phyloP scores from a whole-genome alignment of 2,329 filamentous ascomycete genomes.

The Didymella pomorum region DNA sequence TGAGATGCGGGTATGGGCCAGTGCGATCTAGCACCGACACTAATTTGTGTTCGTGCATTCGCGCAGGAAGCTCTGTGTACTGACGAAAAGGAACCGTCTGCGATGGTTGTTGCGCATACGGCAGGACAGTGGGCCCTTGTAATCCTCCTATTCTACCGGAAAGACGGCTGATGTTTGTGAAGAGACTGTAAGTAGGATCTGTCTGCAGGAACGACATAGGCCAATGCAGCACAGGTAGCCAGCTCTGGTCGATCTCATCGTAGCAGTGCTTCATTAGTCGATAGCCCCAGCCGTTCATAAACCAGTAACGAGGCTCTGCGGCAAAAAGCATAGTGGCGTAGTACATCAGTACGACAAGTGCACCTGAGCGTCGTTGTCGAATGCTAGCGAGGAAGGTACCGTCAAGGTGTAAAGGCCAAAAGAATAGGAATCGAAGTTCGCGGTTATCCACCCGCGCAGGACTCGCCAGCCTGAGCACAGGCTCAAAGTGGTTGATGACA shows the following conservation, averaged over 20 bases:
- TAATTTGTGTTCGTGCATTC: neutral
- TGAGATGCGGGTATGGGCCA: conserved; percentile 7
- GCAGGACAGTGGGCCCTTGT: neutral
- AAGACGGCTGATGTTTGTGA: conserved; percentile 3
- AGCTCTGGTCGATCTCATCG: conserved; percentile 34
- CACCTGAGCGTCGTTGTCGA: conserved; percentile 42
- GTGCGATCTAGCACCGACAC: conserved; percentile 4
- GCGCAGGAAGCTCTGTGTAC: neutral
- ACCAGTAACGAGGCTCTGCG: conserved; percentile 51
- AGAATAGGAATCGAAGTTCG: conserved; percentile 46
- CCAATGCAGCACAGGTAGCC: conserved; percentile 40
- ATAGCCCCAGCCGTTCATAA: conserved; percentile 49
- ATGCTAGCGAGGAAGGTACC: conserved; percentile 44
- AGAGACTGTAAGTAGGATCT: conserved; percentile 16
- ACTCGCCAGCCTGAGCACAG: conserved; percentile 32
- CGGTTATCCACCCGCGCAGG: conserved; percentile 42
- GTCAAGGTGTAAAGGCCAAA: conserved; percentile 51
- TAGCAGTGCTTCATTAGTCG: conserved; percentile 36
- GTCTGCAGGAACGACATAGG: conserved; percentile 31
- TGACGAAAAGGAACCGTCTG: conserved; percentile 15
- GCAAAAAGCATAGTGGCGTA: conserved; percentile 49
- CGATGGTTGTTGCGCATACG: conserved; percentile 14
- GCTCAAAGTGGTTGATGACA: conserved; percentile 30
- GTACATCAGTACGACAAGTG: conserved; percentile 51
- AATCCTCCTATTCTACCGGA: neutral